These are phyloP conservation scores for Pseudovirgaria hyperparasitica DNA, from an alignment of 2,329 filamentous ascomycete genomes.

Conservation along the genomic window DNA sequence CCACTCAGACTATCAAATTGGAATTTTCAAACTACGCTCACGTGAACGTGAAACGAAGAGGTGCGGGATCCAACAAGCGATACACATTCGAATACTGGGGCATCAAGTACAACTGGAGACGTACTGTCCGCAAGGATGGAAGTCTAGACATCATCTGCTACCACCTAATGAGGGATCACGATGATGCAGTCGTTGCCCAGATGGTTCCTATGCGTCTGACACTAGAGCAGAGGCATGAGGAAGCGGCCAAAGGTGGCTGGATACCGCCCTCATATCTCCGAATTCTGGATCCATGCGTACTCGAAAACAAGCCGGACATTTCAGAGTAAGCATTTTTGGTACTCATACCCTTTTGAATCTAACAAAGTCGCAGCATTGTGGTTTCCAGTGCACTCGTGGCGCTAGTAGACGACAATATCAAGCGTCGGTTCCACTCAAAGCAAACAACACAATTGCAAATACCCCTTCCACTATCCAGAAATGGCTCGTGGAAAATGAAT, in stretches of 20 bases:
- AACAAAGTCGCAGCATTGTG: constrained; percentile 51
- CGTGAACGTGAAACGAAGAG: constrained; percentile 63
- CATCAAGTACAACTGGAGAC: constrained; percentile 70
- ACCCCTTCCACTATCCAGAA: constrained; percentile 37
- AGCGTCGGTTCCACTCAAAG: constrained; percentile 55
- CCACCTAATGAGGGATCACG: constrained; percentile 59
- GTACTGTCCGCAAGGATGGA: constrained; percentile 55
- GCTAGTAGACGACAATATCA: constrained; percentile 85
- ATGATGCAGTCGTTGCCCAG: constrained; percentile 56
- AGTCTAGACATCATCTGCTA: constrained; percentile 56
- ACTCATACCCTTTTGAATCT: constrained; percentile 10
- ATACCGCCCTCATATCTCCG: constrained; percentile 82
- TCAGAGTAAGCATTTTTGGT: constrained; percentile 53
- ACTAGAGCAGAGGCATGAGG: constrained; percentile 54
- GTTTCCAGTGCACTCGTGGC: constrained; percentile 81
- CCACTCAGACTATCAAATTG: constrained; percentile 71
- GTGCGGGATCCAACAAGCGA: constrained; percentile 53
- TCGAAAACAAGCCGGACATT: constrained; percentile 62
- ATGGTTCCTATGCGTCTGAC: constrained; percentile 72
- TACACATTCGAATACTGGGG: constrained; percentile 97
- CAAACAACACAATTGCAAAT: constrained; percentile 38
- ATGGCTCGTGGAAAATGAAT: constrained; percentile 39
- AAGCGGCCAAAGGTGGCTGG: constrained; percentile 74
- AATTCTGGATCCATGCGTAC: constrained; percentile 63
- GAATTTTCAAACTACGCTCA: constrained; percentile 98